phyloP scores from a whole-genome alignment of 2,329 filamentous ascomycete species.

The Sporothrix mexicana region DNA sequence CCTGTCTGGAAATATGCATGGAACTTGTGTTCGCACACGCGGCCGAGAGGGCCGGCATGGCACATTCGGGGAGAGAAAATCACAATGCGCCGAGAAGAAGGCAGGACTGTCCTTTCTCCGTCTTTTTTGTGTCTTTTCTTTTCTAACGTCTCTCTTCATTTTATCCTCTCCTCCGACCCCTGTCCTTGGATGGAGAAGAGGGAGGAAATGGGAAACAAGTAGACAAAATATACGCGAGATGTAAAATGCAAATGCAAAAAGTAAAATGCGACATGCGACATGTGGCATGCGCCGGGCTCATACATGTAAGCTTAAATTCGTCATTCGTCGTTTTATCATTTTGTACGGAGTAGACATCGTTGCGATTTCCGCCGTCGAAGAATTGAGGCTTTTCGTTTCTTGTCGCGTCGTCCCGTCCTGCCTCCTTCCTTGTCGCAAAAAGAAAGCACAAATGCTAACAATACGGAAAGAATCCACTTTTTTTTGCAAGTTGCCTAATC shows the following conservation, averaged over 20 bases:
- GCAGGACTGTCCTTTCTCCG: not conserved
- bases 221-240: not conserved
- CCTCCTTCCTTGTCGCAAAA: too few species aligned
- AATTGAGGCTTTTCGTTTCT: too few species aligned
- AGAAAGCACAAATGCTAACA: too few species aligned
- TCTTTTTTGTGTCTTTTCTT: not conserved
- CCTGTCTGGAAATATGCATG: constrained; percentile 26
- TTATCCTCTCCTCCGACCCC: not conserved
- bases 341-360: too few species aligned
- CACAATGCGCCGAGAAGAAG: not conserved
- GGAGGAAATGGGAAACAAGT: not conserved
- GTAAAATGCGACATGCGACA: not conserved
- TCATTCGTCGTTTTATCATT: too few species aligned
- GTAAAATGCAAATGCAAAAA: not conserved
- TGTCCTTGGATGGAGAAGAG: not conserved
- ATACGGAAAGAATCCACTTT: not conserved
- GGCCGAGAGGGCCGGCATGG: constrained; percentile 18
- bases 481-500: constrained; percentile 14
- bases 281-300: too few species aligned
- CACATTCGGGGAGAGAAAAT: not conserved
- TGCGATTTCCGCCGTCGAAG: too few species aligned
- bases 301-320: too few species aligned
- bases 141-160: not conserved
- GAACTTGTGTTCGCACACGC: constrained; percentile 27
- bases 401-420: too few species aligned